Percentiles rank a stretch among this genome's conserved stretches.
Evolutionary conservation across 148 eudicot genomes (phyloP).

Genomic region (Arbutus unedo): DNA sequence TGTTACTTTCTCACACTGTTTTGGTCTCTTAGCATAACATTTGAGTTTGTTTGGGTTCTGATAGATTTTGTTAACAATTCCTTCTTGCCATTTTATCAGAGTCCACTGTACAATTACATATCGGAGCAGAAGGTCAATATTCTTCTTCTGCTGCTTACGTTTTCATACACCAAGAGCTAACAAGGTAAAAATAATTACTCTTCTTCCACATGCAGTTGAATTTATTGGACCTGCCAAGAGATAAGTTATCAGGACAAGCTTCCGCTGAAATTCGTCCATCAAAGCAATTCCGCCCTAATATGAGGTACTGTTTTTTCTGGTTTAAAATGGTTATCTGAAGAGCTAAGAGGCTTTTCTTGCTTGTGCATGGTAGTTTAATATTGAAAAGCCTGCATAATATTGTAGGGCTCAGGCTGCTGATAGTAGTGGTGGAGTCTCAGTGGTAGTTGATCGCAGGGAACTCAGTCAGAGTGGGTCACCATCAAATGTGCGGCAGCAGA

Average conservation of each 20-base stretch:
- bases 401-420: conserved; percentile 45
- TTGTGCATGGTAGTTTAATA: conserved; percentile 7
- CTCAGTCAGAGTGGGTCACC: conserved; percentile 15
- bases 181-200: neutral
- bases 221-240: conserved; percentile 68
- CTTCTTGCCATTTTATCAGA: conserved; percentile 45
- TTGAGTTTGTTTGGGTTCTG: neutral
- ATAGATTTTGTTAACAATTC: conserved; percentile 14
- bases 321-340: neutral
- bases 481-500: conserved; percentile 12
- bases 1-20: neutral
- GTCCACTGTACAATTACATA: conserved; percentile 84
- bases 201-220: conserved; percentile 53
- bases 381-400: conserved; percentile 15
- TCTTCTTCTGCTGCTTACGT: conserved; percentile 8
- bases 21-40: neutral
- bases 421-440: conserved; percentile 26
- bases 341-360: conserved; percentile 18
- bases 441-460: conserved; percentile 17
- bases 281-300: conserved; percentile 34
- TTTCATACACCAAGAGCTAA: neutral
- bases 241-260: conserved; percentile 87
- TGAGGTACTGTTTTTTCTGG: conserved; percentile 25
- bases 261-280: conserved; percentile 59
- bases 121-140: conserved; percentile 69